Evolutionary conservation across 441 rosid genomes (phyloP), one percentile per base, ranked within the genome.

Genomic region (Corymbia calophylla): DNA sequence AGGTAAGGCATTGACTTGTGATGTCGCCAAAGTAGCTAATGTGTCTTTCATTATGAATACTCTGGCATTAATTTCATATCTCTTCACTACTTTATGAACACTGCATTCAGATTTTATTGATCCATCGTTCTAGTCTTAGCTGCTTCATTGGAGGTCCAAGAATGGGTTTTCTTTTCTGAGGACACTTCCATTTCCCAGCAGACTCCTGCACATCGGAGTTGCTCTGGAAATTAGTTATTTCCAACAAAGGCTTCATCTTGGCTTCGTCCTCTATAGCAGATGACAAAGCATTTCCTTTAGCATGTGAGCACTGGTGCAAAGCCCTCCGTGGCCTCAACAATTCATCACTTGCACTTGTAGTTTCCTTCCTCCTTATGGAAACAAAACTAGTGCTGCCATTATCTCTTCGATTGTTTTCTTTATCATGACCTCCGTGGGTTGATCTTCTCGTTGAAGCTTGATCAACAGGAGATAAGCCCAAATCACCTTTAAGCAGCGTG

Each of bases 61-160:
- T 66, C 44, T 66, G 77, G 77, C 49, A 21, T 73, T 7, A 73
- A 39, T 73, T 19, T 39, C 51, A 73, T 39, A 39, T 39, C 29
- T 73, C 5, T 48, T 8, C 21, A 5, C 44, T 48, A 35, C n/a
- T 86, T 12, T 11, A 54, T 55, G 64, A 23, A 55, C 25, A 13
- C 44, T 31, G 49, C 86, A 17, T 49, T 91, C 92, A 94, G 81
- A 91, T 89, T 91, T 92, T 93, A 91, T 92, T 93, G 88, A 97
- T 47, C 99, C 99, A 97, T 89, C 90, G 89, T 89, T 96, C 98
- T 32, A 97, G 97, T 88, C 98, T 93, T 85, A 96, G 99, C 94
- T 98, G 99, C 93, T 96, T 98, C 94, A 94, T 14, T 35, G 99
- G 97, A 68, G 99, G 99, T 82, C 94, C 95, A 35, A 89, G 88